A percentile compares a stretch with the other conserved stretches of the same genome.
Evolutionary conservation across 2,329 filamentous ascomycete genomes (phyloP).

Genomic region (Hypoxylon sp.): DNA sequence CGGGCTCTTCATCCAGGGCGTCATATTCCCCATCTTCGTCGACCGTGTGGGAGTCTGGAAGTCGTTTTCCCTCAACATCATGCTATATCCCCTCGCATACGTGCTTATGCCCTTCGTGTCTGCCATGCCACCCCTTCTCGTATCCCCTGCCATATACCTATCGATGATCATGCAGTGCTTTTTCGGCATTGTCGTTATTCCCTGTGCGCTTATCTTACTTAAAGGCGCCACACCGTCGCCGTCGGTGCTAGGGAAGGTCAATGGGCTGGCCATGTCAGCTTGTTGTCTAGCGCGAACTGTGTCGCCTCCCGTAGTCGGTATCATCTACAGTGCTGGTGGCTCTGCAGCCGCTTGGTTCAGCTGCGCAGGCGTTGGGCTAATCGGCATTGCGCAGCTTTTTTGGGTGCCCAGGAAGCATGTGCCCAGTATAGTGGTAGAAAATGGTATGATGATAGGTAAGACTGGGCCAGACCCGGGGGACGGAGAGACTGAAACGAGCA

Average conservation of each 20-base stretch:
- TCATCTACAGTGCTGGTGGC: conserved; percentile 73
- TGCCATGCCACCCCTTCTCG: conserved; percentile 64
- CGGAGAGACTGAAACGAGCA: conserved; percentile 7
- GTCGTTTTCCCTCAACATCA: conserved; percentile 73
- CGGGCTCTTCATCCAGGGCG: conserved; percentile 78
- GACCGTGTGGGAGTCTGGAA: conserved; percentile 75
- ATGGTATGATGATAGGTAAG: conserved; percentile 31
- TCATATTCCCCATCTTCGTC: conserved; percentile 76
- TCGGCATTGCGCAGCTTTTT: conserved; percentile 51
- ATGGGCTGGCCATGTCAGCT: conserved; percentile 77
- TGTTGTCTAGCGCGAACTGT: conserved; percentile 79
- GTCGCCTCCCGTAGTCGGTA: conserved; percentile 75
- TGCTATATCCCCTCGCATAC: conserved; percentile 76
- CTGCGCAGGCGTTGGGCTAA: conserved; percentile 50
- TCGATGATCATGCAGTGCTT: conserved; percentile 75
- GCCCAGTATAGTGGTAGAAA: conserved; percentile 40
- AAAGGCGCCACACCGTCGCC: conserved; percentile 77
- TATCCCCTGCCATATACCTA: conserved; percentile 74
- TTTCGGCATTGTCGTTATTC: conserved; percentile 76
- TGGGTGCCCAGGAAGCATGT: conserved; percentile 52
- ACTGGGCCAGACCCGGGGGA: conserved; percentile 6
- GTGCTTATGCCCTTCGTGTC: conserved; percentile 77
- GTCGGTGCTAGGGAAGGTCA: conserved; percentile 75
- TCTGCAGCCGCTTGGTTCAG: conserved; percentile 60
- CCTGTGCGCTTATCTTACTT: conserved; percentile 76